Evolutionary conservation across 192 early-diverging fungal genomes (phyloP), one percentile per base, ranked within the genome.

Genomic region (Piromyces finnis): DNA sequence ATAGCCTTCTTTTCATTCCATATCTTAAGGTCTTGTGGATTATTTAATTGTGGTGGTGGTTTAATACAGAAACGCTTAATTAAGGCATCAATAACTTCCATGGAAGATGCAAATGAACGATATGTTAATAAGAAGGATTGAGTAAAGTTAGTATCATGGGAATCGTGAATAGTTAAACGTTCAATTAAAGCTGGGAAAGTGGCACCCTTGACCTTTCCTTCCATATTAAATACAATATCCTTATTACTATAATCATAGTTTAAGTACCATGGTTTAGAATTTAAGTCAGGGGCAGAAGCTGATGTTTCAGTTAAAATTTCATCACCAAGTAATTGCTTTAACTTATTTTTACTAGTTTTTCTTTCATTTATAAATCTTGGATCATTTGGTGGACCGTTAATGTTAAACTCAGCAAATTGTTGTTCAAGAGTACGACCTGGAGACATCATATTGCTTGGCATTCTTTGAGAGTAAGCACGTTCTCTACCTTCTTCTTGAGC

Each of bases 71-170:
- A 99, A 82, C 97, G 91, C 29, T 84, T 83, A 83, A 91, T 91
- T 78, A 99, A 86, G 27, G 91, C 82, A 11, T 89, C 86, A 39
- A 97, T 89, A 28, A 99, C 87, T 81, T 94, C 92, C 12, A 86
- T 87, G 0, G 95, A 92, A 1, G 92, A 91, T 5, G 92, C 92
- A 82, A 98, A 98, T 15, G 95, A 95, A 30, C 94, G 94, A 87
- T 97, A 99, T 4, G 97, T 98, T 37, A 99, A 86, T 80, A 99
- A 82, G 84, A 99, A 98, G 0, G 95, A 94, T 30, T 88, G 89
- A 36, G 91, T 92, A 86, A 95, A 98, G 84, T 91, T 92, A 78
- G 91, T 84, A 79, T 99, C 96, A 14, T 78, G 84, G 22, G 90
- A 89, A 81, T 98, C 95, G 79, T 98, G 97, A 18, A 94, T 85